Base-by-base conservation (phyloP, 805 yeast species). In the Myxozyma kluyveri region DNA sequence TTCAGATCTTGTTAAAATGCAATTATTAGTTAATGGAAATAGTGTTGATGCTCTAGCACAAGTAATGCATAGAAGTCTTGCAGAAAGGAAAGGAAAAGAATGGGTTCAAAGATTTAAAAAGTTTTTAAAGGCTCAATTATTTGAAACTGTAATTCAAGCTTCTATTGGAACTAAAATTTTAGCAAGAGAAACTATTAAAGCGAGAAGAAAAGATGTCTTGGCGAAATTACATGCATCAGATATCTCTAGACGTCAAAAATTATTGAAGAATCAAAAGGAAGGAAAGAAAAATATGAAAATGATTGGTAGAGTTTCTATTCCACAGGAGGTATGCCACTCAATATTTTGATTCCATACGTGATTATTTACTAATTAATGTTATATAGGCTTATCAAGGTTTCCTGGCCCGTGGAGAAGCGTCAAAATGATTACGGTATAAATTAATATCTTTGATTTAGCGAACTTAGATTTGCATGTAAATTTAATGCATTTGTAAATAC, bases 171-270 rank as follows among this genome's bases (percentile, higher is more conserved):
- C 78, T 62, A 83, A 84, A 64, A 82, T 89, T 23, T 75, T 91
- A 6, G 96, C 98, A 0, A 74, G 99, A 57, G 96, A 91, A 64
- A 90, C 97, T 0, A 86, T 93, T 57, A 87, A 88, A 67, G 98
- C 98, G 4, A 80, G 88, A 65, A 75, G 96, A 54, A 91, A 91
- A 69, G 98, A 91, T 69, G 99, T 91, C n/a, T 75, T 93, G 49
- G 96, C 93, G 26, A 86, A 82, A 64, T 72, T 93, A 54, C 98
- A 91, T 69, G 99, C 98, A 0, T 83, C 96, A 18, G 99, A 91
- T 72, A 80, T 90, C 31, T 79, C 95, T 0, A 77, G 99, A 71
- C 77, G 96, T 56, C 89, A 89, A 74, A 91, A 91, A 70, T 75
- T 91, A 60, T 73, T 91, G 47, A 88, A 78, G 49, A 84, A 86